These are phyloP conservation scores for Cercospora janseana DNA, from an alignment of 2,329 filamentous ascomycete species.

Conservation along the genomic window DNA sequence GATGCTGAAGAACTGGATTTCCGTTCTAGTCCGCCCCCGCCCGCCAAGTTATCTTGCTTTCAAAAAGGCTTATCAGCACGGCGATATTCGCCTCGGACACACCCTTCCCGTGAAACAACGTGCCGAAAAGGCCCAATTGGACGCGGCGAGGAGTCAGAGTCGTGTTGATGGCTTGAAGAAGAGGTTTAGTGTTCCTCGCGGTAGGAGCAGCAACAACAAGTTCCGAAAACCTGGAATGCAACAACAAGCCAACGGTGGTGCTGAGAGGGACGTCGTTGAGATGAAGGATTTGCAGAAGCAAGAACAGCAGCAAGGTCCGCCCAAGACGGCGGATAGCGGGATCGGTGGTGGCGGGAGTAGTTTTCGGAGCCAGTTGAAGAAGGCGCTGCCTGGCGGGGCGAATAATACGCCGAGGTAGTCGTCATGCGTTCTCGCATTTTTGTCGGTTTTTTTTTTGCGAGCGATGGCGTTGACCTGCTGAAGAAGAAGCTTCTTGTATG, in stretches of 20 bases:
- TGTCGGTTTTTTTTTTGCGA: no score
- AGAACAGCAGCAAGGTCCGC: no score
- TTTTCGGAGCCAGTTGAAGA: constrained; percentile 1
- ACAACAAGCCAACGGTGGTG: constrained; percentile 28
- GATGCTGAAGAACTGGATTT: constrained; percentile 72
- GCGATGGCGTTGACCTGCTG: no score
- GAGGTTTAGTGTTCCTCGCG: constrained; percentile 39
- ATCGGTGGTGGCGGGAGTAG: constrained; percentile 3
- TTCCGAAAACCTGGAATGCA: neutral
- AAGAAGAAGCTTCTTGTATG: no score
- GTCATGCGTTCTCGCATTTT: no score
- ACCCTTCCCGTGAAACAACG: constrained; percentile 18
- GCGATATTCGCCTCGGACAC: constrained; percentile 78
- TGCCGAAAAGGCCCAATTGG: constrained; percentile 14
- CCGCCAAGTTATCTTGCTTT: constrained; percentile 87
- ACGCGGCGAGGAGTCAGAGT: constrained; percentile 38
- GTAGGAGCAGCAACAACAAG: no score
- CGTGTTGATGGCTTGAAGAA: constrained; percentile 53
- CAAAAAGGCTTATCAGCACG: constrained; percentile 71
- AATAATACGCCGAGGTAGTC: constrained; percentile 17
- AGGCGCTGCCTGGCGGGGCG: constrained; percentile 11
- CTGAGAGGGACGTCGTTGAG: constrained; percentile 55
- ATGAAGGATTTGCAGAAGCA: constrained; percentile 64
- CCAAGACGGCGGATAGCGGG: constrained; percentile 13
- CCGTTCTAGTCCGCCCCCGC: constrained; percentile 77